Percentiles rank a stretch among this genome's conserved stretches.
Evolutionary conservation across 1,139 yeast genomes (phyloP).

Genomic region (Scheffersomyces parashehatae): DNA sequence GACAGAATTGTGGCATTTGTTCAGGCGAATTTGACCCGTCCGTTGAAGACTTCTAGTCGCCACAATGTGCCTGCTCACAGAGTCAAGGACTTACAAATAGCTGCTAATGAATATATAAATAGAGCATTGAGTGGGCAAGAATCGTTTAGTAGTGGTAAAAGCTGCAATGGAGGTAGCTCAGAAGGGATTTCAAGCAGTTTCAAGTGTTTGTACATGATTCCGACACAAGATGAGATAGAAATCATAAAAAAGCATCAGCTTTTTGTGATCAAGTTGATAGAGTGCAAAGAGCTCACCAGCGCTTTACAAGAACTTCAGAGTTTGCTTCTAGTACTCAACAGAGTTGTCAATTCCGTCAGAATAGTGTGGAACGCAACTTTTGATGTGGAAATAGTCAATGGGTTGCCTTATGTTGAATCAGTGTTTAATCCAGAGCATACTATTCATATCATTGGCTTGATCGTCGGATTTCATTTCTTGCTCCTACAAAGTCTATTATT

Average conservation of each 20-base stretch:
- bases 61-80: too few species aligned
- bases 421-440: neutral
- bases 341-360: constrained; percentile 3
- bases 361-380: neutral
- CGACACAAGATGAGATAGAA: constrained; percentile 8
- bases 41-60: too few species aligned
- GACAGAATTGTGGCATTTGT: too few species aligned
- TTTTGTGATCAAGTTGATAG: constrained; percentile 29
- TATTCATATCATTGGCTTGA: constrained; percentile 6
- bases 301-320: constrained; percentile 13
- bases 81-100: neutral
- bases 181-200: constrained; percentile 15
- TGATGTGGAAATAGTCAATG: constrained; percentile 4
- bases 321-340: constrained; percentile 10
- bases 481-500: constrained; percentile 33
- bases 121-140: too few species aligned
- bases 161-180: too few species aligned
- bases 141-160: too few species aligned
- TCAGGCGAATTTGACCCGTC: too few species aligned
- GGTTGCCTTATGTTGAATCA: constrained; percentile 7
- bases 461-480: constrained; percentile 35
- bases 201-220: constrained; percentile 17
- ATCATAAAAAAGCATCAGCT: constrained; percentile 29
- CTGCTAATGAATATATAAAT: neutral
- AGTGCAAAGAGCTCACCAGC: constrained; percentile 17